Conservation (phyloP, 2,329 filamentous ascomycete species). For the Phialophora tarda region DNA sequence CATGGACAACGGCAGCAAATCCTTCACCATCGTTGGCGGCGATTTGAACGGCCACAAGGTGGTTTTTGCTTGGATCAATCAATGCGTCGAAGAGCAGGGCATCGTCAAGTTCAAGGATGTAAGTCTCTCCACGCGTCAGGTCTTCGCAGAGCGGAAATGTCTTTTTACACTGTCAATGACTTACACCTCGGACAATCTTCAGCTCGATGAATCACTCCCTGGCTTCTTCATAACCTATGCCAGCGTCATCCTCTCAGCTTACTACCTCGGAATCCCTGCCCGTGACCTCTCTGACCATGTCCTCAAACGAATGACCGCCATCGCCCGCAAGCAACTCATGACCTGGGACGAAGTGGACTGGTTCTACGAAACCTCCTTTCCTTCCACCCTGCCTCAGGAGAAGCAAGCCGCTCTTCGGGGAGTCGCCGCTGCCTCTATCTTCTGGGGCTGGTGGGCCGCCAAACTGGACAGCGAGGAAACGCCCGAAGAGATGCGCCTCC, state of each 20-base stretch:
- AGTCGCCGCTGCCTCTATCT: constrained; percentile 30
- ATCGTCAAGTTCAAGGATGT: constrained; percentile 32
- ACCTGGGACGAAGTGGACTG: constrained; percentile 34
- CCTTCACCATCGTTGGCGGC: constrained; percentile 32
- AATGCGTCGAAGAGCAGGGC: constrained; percentile 26
- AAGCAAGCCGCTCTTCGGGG: constrained; percentile 26
- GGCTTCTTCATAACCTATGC: constrained; percentile 29
- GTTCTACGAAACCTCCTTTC: constrained; percentile 30
- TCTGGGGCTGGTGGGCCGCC: constrained; percentile 34
- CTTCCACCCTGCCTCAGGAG: constrained; percentile 13
- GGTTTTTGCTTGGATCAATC: constrained; percentile 33
- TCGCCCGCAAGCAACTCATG: constrained; percentile 32
- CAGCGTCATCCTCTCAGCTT: constrained; percentile 29
- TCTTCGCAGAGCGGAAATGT: not conserved
- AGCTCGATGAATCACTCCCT: constrained; percentile 29
- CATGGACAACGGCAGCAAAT: constrained; percentile 34
- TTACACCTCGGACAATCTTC: not conserved
- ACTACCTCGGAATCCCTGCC: constrained; percentile 30
- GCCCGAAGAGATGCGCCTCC: constrained; percentile 29
- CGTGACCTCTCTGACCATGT: constrained; percentile 32
- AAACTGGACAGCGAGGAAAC: constrained; percentile 32
- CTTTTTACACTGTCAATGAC: not conserved
- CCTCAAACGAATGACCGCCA: constrained; percentile 29
- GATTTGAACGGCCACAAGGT: constrained; percentile 27
- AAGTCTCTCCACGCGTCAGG: not conserved